Percentiles rank a stretch among this genome's conserved stretches.
These are phyloP conservation scores for Epichloe uncinata DNA, from an alignment of 2,329 filamentous ascomycete species.

Conservation along the genomic window DNA sequence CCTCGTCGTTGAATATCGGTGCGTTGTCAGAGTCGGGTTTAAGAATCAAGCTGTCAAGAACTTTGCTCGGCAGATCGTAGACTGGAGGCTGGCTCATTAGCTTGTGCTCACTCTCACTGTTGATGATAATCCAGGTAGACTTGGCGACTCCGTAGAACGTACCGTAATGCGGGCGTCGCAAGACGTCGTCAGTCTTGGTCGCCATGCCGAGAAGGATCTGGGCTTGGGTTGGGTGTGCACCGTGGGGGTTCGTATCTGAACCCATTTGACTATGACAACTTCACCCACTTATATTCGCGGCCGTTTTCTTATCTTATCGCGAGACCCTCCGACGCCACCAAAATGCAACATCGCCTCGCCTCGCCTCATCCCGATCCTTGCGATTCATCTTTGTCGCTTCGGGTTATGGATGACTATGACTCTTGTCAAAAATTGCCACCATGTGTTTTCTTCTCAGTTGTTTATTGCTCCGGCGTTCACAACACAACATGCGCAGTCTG, in stretches of 20 bases:
- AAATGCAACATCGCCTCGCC: neutral
- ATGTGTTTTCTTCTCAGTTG: too few relatives aligned
- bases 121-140: neutral
- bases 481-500: too few relatives aligned
- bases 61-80: constrained; percentile 67
- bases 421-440: neutral
- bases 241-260: neutral
- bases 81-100: constrained; percentile 34
- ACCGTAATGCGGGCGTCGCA: constrained; percentile 40
- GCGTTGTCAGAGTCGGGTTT: constrained; percentile 20
- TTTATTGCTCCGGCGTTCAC: too few relatives aligned
- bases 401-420: neutral
- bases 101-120: neutral
- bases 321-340: neutral
- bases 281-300: too few relatives aligned
- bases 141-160: constrained; percentile 5
- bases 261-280: neutral
- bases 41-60: constrained; percentile 52
- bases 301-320: neutral
- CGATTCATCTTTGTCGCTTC: neutral
- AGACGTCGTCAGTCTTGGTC: constrained; percentile 25
- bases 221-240: too few relatives aligned
- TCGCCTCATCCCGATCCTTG: neutral
- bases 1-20: constrained; percentile 8
- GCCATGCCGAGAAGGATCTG: constrained; percentile 6